Evolutionary conservation across 176 grass and related monocot species (phyloP).

Genomic region (Musa troglodytarum): DNA sequence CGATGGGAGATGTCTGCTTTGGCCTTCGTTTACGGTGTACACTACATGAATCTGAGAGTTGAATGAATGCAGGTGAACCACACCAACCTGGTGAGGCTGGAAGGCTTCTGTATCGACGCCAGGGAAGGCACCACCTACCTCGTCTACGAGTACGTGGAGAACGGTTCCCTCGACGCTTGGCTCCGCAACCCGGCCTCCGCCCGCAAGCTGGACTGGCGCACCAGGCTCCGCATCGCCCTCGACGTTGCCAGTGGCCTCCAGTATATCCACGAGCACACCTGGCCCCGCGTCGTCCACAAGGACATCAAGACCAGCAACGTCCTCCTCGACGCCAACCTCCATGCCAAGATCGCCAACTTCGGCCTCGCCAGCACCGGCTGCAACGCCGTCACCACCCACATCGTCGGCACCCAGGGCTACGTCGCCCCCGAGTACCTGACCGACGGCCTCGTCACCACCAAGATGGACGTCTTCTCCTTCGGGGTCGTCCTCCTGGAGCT

Average conservation of each 20-base stretch:
- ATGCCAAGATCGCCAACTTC: slow-evolving; percentile 98
- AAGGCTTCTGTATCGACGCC: slow-evolving; percentile 84
- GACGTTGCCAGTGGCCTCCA: slow-evolving; percentile 89
- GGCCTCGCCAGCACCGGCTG: slow-evolving; percentile 87
- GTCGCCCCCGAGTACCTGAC: slow-evolving; percentile 88
- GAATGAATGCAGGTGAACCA: slow-evolving; percentile 61
- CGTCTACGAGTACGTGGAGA: slow-evolving; percentile 89
- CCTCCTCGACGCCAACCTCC: slow-evolving; percentile 57
- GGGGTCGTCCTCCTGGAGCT: slow-evolving; percentile 91
- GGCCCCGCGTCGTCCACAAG: slow-evolving; percentile 98
- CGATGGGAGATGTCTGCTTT: no score
- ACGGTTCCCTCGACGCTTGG: slow-evolving; percentile 79
- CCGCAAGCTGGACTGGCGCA: slow-evolving; percentile 47
- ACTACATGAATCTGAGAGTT: no score
- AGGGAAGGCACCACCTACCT: slow-evolving; percentile 72
- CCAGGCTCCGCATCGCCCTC: slow-evolving; percentile 68
- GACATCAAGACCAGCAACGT: slow-evolving; percentile 98
- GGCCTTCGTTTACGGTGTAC: no score
- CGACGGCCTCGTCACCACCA: slow-evolving; percentile 88
- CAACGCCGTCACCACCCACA: slow-evolving; percentile 95
- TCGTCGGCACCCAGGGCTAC: slow-evolving; percentile 89
- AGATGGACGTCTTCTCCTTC: slow-evolving; percentile 95
- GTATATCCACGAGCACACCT: slow-evolving; percentile 99
- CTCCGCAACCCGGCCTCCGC: slow-evolving; percentile 32
- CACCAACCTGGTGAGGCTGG: slow-evolving; percentile 92